Conservation (phyloP, 495 filamentous ascomycete species). For the Symbiotaphrina buchneri region DNA sequence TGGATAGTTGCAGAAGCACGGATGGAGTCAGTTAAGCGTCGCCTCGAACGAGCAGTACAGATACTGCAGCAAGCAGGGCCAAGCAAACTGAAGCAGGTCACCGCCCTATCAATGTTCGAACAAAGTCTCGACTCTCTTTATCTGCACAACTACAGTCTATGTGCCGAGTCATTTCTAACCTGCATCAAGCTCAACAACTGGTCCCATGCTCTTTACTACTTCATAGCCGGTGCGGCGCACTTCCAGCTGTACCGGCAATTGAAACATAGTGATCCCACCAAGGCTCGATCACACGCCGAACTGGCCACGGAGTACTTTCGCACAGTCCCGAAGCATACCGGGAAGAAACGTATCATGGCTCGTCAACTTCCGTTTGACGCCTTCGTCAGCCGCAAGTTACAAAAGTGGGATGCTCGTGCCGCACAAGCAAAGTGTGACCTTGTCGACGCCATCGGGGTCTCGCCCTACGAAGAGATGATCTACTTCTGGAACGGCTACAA, state of each 20-base stretch:
- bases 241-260: constrained; percentile 55
- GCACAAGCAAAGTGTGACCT: constrained; percentile 43
- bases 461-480: constrained; percentile 82
- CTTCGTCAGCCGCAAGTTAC: constrained; percentile 65
- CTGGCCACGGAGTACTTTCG: constrained; percentile 46
- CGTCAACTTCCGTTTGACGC: constrained; percentile 76
- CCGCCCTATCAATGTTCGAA: constrained; percentile 65
- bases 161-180: constrained; percentile 49
- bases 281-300: constrained; percentile 28
- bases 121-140: constrained; percentile 61
- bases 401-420: constrained; percentile 74
- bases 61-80: constrained; percentile 31
- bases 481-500: constrained; percentile 79
- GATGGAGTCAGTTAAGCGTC: constrained; percentile 42
- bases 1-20: constrained; percentile 85
- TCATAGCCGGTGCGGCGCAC: constrained; percentile 58
- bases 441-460: constrained; percentile 64
- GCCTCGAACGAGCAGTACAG: constrained; percentile 43
- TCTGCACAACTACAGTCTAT: constrained; percentile 45
- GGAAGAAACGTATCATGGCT: constrained; percentile 78
- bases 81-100: constrained; percentile 68
- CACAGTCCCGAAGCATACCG: constrained; percentile 50
- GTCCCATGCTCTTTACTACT: constrained; percentile 79
- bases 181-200: constrained; percentile 78
- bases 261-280: constrained; percentile 23